Percentiles rank a stretch among this genome's conserved stretches.
Evolutionary conservation across 2,329 filamentous ascomycete species (phyloP).

Genomic region (Trichoderma oligosporum): DNA sequence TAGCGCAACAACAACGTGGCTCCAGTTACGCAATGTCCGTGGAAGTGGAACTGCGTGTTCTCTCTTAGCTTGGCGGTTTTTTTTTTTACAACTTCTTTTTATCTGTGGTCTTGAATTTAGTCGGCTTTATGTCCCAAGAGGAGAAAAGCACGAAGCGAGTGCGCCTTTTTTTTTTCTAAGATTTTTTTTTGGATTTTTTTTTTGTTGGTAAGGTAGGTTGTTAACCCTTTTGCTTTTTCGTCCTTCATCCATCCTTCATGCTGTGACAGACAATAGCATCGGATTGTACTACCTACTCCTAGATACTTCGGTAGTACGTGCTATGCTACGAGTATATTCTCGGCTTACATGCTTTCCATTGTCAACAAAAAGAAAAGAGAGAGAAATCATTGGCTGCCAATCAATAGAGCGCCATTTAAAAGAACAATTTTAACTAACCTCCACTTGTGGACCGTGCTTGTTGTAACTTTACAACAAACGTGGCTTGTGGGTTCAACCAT

Average conservation of each 20-base stretch:
- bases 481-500: slow-evolving; percentile 3
- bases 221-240: background rate
- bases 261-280: no score
- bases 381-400: background rate
- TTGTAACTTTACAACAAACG: background rate
- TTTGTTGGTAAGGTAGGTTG: background rate
- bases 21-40: slow-evolving; percentile 11
- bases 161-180: background rate
- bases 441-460: background rate
- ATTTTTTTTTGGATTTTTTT: no score
- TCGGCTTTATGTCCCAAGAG: background rate
- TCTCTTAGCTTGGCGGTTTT: background rate
- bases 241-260: no score
- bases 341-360: no score
- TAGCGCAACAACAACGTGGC: slow-evolving; percentile 16
- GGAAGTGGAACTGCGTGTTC: background rate
- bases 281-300: no score
- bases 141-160: background rate
- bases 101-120: background rate
- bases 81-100: background rate
- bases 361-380: no score
- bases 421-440: no score
- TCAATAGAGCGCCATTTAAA: no score
- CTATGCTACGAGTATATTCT: no score
- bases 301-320: no score